phyloP scores from a whole-genome alignment of 2,329 filamentous ascomycete species.

The Claviceps maximensis region DNA sequence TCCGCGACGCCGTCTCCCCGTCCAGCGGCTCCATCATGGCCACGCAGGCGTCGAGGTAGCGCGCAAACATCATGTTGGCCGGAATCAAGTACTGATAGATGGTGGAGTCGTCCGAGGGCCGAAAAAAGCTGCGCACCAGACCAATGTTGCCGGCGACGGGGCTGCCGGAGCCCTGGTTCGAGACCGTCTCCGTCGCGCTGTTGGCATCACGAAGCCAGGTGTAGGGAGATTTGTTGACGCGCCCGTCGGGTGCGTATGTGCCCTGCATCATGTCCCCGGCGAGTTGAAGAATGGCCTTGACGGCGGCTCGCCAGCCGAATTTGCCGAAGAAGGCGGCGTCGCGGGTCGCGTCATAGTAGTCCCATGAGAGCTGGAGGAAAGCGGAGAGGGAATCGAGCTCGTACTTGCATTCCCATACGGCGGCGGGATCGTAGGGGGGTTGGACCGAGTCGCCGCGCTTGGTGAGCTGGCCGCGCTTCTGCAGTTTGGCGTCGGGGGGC shows the following conservation, averaged over 20 bases:
- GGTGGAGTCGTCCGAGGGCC: conserved; percentile 79
- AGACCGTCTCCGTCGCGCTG: conserved; percentile 67
- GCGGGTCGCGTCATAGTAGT: conserved; percentile 63
- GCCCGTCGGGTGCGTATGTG: conserved; percentile 53
- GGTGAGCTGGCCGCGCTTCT: conserved; percentile 10
- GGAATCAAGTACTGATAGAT: conserved; percentile 81
- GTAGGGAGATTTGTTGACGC: conserved; percentile 49
- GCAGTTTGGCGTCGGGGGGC: conserved; percentile 49
- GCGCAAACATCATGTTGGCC: conserved; percentile 72
- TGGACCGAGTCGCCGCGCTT: conserved; percentile 39
- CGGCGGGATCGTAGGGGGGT: conserved; percentile 52
- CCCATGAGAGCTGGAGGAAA: conserved; percentile 68
- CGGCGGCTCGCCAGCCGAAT: conserved; percentile 57
- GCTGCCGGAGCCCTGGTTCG: conserved; percentile 63
- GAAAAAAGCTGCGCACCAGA: conserved; percentile 74
- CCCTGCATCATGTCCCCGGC: conserved; percentile 58
- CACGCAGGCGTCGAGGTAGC: conserved; percentile 41
- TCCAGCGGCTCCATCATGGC: conserved; percentile 31
- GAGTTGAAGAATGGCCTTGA: conserved; percentile 55
- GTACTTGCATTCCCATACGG: conserved; percentile 93
- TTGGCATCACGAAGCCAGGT: conserved; percentile 64
- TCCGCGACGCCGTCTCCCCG: conserved; percentile 39
- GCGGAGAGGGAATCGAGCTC: conserved; percentile 84
- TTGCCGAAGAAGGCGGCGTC: conserved; percentile 63
- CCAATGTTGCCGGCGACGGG: conserved; percentile 70